phyloP scores from a whole-genome alignment of 805 yeast species.

The Scheffersomyces lignosus region DNA sequence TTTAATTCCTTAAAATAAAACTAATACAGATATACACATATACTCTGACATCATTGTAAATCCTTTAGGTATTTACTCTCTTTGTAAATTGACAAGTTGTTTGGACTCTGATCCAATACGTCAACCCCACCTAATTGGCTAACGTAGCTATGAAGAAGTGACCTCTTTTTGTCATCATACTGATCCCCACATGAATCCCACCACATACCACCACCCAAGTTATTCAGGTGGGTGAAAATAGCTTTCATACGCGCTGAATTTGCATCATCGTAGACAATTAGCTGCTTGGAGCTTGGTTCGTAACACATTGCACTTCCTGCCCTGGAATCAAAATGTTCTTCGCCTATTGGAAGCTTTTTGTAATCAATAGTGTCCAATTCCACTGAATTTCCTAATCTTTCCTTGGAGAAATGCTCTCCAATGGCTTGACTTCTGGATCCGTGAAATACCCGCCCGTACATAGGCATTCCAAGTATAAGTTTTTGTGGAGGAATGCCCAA shows the following conservation, averaged over 20 bases:
- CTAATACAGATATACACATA: too few species aligned
- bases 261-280: constrained; percentile 62
- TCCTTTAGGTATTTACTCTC: too few species aligned
- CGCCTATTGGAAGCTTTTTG: constrained; percentile 50
- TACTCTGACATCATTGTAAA: too few species aligned
- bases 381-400: constrained; percentile 4
- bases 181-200: constrained; percentile 90
- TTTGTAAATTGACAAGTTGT: too few species aligned
- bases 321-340: constrained; percentile 52
- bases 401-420: constrained; percentile 24
- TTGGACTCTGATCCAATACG: constrained; percentile 14
- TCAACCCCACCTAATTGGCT: constrained; percentile 30
- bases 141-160: constrained; percentile 49
- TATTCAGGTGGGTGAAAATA: constrained; percentile 44
- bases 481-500: constrained; percentile 49
- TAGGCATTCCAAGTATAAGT: constrained; percentile 81
- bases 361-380: constrained; percentile 49
- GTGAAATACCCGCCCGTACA: constrained; percentile 59
- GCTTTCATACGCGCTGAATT: constrained; percentile 59
- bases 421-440: constrained; percentile 41
- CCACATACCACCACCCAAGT: constrained; percentile 86
- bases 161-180: constrained; percentile 22
- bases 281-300: constrained; percentile 8
- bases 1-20: too few species aligned
- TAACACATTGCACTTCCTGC: constrained; percentile 43